These are phyloP conservation scores for Botrytis paeoniae DNA, from an alignment of 2,329 filamentous ascomycete species.

Conservation along the genomic window DNA sequence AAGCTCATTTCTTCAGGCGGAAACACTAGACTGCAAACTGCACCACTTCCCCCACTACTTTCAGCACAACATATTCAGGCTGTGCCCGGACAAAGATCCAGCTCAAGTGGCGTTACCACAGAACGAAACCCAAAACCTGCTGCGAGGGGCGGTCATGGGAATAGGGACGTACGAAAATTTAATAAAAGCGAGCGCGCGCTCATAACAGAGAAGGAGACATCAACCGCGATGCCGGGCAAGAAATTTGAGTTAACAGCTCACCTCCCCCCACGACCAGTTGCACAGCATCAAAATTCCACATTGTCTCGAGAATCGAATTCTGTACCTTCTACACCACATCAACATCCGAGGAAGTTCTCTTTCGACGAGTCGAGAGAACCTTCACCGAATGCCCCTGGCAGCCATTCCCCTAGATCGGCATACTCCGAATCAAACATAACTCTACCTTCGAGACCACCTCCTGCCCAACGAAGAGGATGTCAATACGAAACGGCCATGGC, in stretches of 20 bases:
- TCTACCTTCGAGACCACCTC: conserved; percentile 64
- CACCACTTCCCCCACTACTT: conserved; percentile 54
- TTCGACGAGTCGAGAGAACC: conserved; percentile 75
- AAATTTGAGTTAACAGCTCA: conserved; percentile 36
- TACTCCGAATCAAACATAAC: conserved; percentile 84
- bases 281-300: conserved; percentile 47
- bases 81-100: conserved; percentile 49
- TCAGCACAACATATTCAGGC: conserved; percentile 56
- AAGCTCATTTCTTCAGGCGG: conserved; percentile 56
- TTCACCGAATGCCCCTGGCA: conserved; percentile 72
- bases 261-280: conserved; percentile 34
- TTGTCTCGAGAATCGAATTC: conserved; percentile 74
- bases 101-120: conserved; percentile 47
- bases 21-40: conserved; percentile 52
- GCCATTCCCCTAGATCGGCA: conserved; percentile 83
- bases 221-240: conserved; percentile 37
- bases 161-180: conserved; percentile 53
- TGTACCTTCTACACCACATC: conserved; percentile 88
- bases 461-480: conserved; percentile 62
- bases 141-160: conserved; percentile 53
- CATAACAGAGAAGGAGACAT: conserved; percentile 56
- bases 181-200: conserved; percentile 61
- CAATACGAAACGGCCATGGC: conserved; percentile 86
- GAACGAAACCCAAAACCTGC: conserved; percentile 46
- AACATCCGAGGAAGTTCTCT: conserved; percentile 79